Conservation (phyloP, 306 rosid species). For the Mimosa pudica region DNA sequence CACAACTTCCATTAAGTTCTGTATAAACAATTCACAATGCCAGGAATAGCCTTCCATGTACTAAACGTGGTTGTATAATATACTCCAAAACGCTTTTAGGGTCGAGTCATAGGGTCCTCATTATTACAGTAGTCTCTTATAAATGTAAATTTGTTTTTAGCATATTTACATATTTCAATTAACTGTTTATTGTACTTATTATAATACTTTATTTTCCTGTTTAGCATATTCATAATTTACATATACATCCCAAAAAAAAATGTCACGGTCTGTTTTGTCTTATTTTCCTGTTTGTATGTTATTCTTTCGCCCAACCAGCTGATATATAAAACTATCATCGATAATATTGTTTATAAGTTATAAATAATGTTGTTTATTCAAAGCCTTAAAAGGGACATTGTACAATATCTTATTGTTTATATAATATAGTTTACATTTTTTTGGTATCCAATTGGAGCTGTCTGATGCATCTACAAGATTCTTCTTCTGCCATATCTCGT, state of each 20-base stretch:
- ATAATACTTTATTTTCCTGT: neutral
- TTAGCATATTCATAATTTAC: neutral
- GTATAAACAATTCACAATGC: neutral
- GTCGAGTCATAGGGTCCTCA: neutral
- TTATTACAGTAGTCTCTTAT: neutral
- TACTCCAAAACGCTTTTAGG: neutral
- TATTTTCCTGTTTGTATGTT: neutral
- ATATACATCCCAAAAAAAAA: neutral
- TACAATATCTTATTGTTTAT: neutral
- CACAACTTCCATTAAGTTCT: neutral
- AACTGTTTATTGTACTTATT: neutral
- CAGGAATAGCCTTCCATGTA: neutral
- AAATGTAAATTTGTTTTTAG: neutral
- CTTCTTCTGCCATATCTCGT: neutral
- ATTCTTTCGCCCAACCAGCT: neutral
- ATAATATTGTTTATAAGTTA: neutral
- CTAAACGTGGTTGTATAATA: neutral
- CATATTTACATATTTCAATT: neutral
- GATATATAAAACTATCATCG: neutral
- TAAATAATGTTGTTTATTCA: neutral
- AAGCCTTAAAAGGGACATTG: neutral
- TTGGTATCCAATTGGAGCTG: too few relatives aligned
- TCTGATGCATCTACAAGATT: too few relatives aligned
- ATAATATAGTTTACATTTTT: too few relatives aligned
- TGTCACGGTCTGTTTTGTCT: neutral